These are phyloP conservation scores for Rubia peregrina DNA, from an alignment of 305 asterid species.

Conservation along the genomic window DNA sequence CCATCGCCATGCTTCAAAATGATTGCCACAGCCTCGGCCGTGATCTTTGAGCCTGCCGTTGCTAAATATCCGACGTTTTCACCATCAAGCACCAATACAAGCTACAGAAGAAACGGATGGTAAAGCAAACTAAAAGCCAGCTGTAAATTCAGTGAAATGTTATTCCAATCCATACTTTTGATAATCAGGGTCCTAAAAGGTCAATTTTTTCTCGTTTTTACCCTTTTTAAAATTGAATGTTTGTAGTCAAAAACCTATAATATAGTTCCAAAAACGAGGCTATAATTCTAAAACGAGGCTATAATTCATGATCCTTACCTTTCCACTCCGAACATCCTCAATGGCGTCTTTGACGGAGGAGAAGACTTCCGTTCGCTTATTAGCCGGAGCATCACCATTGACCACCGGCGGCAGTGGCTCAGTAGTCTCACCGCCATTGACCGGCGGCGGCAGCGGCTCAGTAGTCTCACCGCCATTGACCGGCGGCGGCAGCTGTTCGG, in stretches of 20 bases:
- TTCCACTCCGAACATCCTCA: slow-evolving; percentile 78
- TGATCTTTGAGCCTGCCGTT: slow-evolving; percentile 90
- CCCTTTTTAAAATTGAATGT: no score
- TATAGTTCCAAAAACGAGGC: no score
- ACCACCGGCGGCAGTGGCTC: no score
- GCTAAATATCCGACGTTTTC: slow-evolving; percentile 94
- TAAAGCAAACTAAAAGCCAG: no score
- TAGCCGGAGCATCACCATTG: slow-evolving; percentile 49
- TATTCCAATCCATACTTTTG: no score
- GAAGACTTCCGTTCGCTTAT: slow-evolving; percentile 63
- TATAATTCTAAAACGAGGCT: no score
- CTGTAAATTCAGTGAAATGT: no score
- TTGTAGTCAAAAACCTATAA: no score
- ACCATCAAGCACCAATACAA: slow-evolving; percentile 90
- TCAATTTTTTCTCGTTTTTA: no score
- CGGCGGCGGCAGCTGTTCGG: slow-evolving; percentile 10
- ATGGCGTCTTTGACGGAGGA: slow-evolving; percentile 68
- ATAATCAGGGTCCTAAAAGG: background rate
- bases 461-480: no score
- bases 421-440: no score
- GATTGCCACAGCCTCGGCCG: slow-evolving; percentile 94
- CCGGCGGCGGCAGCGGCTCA: no score
- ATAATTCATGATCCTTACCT: slow-evolving; percentile 30
- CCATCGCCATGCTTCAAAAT: slow-evolving; percentile 93
- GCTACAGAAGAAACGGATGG: slow-evolving; percentile 36